A percentile compares a stretch with the other conserved stretches of the same genome.
Evolutionary conservation across 768 basidiomycete genomes (phyloP).

Genomic region (Suillus bovinus): DNA sequence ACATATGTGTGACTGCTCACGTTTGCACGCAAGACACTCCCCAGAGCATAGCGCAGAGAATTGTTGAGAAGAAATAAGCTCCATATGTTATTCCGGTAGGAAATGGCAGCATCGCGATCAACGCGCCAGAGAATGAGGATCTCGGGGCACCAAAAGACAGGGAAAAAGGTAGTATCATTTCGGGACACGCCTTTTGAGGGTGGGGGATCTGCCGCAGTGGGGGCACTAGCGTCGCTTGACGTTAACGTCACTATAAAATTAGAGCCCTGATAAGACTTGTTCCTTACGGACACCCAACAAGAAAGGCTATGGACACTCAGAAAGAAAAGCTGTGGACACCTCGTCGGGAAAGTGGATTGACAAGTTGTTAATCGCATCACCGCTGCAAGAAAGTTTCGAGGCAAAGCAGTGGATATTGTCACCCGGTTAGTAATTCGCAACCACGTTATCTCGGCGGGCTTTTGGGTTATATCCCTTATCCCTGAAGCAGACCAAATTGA

Average conservation of each 20-base stretch:
- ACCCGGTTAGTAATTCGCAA: background rate
- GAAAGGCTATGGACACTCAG: background rate
- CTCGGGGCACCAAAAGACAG: background rate
- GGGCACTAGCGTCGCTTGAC: background rate
- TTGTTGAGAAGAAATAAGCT: background rate
- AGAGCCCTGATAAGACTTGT: background rate
- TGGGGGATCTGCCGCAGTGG: background rate
- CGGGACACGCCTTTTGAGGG: background rate
- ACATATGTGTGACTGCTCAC: background rate
- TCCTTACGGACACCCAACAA: background rate
- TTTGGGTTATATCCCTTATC: background rate
- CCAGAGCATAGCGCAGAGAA: background rate
- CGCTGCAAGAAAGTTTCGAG: background rate
- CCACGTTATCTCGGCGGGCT: background rate
- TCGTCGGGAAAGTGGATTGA: background rate
- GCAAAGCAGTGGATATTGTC: background rate
- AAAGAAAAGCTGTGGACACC: background rate
- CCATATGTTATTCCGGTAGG: background rate
- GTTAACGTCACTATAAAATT: background rate
- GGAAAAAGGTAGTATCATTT: background rate
- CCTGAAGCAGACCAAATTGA: background rate
- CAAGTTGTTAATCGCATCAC: background rate
- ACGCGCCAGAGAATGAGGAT: conserved; percentile 1
- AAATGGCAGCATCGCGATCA: background rate
- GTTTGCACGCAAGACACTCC: background rate